Evolutionary conservation across 305 asterid species (phyloP).

Genomic region (Fraxinus xanthoxyloides): DNA sequence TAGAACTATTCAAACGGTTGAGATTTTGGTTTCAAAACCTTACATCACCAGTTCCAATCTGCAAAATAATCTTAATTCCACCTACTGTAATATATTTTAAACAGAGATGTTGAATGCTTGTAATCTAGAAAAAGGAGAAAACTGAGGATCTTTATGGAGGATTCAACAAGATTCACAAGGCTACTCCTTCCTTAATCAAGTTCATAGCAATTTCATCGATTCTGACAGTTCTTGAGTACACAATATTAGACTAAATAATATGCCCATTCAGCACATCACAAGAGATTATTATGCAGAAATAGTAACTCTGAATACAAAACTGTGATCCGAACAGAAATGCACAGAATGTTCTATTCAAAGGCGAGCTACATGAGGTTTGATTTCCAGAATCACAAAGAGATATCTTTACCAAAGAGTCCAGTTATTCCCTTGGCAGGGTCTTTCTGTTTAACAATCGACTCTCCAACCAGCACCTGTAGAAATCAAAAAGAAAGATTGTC

Average conservation of each 20-base stretch:
- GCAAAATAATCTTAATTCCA: not conserved
- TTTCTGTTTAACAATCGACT: conserved; percentile 77
- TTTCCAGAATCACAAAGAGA: too few relatives aligned
- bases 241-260: not conserved
- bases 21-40: not conserved
- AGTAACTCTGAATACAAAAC: not conserved
- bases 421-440: conserved; percentile 48
- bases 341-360: not conserved
- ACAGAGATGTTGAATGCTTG: not conserved
- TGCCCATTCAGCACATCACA: not conserved
- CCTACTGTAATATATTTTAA: not conserved
- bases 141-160: not conserved
- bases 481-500: conserved; percentile 1
- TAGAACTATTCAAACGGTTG: not conserved
- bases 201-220: not conserved
- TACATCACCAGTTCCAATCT: not conserved
- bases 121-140: not conserved
- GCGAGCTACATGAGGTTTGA: too few relatives aligned
- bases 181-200: not conserved
- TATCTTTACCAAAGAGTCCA: too few relatives aligned
- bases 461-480: conserved; percentile 86
- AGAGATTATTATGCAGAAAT: not conserved
- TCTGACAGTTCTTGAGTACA: not conserved
- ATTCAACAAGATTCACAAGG: not conserved
- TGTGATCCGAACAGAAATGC: not conserved